Percentiles rank a stretch among this genome's conserved stretches.
Evolutionary conservation across 306 rosid species (phyloP).

Genomic region (Fragaria ananassa): DNA sequence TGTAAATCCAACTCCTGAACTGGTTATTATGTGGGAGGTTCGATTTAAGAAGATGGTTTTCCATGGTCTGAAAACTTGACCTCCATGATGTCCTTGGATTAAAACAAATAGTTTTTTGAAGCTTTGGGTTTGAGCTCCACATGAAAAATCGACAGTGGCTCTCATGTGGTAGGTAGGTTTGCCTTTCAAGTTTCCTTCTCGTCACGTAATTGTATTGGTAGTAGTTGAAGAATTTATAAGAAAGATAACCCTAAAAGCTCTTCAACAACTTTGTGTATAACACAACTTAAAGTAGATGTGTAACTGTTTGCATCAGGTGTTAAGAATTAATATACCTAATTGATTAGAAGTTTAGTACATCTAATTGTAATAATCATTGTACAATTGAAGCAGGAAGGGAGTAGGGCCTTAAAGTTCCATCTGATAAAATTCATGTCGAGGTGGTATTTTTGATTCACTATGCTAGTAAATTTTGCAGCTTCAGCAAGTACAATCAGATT

Average conservation of each 20-base stretch:
- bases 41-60: no score
- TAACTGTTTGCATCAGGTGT: neutral
- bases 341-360: neutral
- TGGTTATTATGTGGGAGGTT: no score
- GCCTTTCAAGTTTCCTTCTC: neutral
- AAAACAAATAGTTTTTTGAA: no score
- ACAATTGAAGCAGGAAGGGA: neutral
- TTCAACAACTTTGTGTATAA: neutral
- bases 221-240: neutral
- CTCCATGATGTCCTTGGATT: no score
- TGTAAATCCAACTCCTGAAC: no score
- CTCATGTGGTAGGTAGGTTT: constrained; percentile 42
- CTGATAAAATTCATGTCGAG: constrained; percentile 16
- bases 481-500: constrained; percentile 29
- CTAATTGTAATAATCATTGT: neutral
- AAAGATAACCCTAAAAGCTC: neutral
- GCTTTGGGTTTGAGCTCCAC: constrained; percentile 13
- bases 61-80: no score
- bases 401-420: neutral
- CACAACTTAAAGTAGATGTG: neutral
- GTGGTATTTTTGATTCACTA: constrained; percentile 27
- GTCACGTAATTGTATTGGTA: neutral
- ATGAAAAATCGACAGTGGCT: neutral
- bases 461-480: constrained; percentile 13
- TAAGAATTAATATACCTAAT: neutral